A percentile compares a stretch with the other conserved stretches of the same genome.
Evolutionary conservation across 2,329 filamentous ascomycete species (phyloP).

Genomic region (Neospermospora avenae): DNA sequence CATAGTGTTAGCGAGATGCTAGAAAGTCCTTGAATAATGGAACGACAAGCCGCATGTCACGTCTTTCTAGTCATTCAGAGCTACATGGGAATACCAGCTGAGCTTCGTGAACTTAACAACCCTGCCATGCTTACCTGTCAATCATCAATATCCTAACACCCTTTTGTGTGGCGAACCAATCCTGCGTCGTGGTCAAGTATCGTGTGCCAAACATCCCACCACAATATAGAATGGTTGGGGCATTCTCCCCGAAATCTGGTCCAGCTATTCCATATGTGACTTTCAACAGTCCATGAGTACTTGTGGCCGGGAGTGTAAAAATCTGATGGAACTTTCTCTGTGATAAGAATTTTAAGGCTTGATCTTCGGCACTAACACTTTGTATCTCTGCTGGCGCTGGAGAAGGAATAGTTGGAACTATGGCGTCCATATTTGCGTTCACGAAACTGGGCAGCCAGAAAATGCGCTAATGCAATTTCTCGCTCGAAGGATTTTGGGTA

Average conservation of each 20-base stretch:
- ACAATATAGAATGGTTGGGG: conserved; percentile 37
- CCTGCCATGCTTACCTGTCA: conserved; percentile 38
- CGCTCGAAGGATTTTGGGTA: background rate
- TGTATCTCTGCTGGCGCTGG: background rate
- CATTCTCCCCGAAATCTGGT: conserved; percentile 24
- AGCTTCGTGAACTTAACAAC: no score
- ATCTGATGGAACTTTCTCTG: conserved; percentile 28
- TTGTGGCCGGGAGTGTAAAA: conserved; percentile 28
- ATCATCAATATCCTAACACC: conserved; percentile 39
- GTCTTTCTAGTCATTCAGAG: no score
- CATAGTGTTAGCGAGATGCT: conserved; percentile 1
- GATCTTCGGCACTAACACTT: conserved; percentile 11
- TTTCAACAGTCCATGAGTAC: conserved; percentile 23
- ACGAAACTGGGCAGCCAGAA: background rate
- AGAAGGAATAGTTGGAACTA: background rate
- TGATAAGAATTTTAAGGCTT: conserved; percentile 18
- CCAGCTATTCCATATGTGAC: conserved; percentile 31
- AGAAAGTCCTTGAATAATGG: background rate
- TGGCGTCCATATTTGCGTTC: background rate
- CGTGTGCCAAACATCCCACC: conserved; percentile 40
- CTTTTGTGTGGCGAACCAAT: conserved; percentile 33
- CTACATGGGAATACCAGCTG: no score
- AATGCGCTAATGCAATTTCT: background rate
- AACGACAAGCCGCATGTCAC: background rate
- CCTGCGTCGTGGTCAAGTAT: conserved; percentile 30